Evolutionary conservation across 208 protist species (phyloP), one percentile per base, ranked within the genome.

Genomic region (Trypanosoma vivax): DNA sequence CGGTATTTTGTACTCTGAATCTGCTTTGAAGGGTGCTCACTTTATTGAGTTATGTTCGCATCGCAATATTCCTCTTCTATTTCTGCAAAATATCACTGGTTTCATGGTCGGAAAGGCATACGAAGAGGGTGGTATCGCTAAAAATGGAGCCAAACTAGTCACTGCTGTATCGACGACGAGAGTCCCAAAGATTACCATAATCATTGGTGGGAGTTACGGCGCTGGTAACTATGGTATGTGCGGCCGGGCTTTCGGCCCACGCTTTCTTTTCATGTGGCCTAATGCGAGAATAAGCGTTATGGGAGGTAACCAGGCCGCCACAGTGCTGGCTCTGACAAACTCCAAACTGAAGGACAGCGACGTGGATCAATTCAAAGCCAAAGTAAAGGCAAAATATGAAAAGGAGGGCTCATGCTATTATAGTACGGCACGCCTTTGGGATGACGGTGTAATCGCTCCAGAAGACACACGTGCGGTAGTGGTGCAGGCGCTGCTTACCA

Each of bases 221-320:
- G 96, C 95, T 2, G 96, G 96, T 46, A 98, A 98, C 65, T 98
- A 98, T 72, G 96, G 91, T 54, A 98, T 98, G 96, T 98, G 96
- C 67, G 96, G 95, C n/a, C 66, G 86, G 33, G 83, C 83, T 41
- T 94, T 83, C 54, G 75, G 83, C 18, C 83, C 86, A 33, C 67
- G 86, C 24, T 98, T 98, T 69, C 49, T 98, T 24, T 98, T 83
- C 35, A 97, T 97, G 93, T 98, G 95, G 96, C 96, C 96, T 14
- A 98, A 98, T 63, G 76, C 95, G 0, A 76, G 88, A 28, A 97
- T 98, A 28, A 85, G 78, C 50, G 96, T 98, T 16, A 98, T 98
- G 96, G 96, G 97, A 29, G 96, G 95, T 41, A 94, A 96, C 50
- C 96, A 98, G 68, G 96, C 95, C 1, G 91, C 92, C 2, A 76